phyloP scores from a whole-genome alignment of 75 land plant species.

The Larix kaempferi region DNA sequence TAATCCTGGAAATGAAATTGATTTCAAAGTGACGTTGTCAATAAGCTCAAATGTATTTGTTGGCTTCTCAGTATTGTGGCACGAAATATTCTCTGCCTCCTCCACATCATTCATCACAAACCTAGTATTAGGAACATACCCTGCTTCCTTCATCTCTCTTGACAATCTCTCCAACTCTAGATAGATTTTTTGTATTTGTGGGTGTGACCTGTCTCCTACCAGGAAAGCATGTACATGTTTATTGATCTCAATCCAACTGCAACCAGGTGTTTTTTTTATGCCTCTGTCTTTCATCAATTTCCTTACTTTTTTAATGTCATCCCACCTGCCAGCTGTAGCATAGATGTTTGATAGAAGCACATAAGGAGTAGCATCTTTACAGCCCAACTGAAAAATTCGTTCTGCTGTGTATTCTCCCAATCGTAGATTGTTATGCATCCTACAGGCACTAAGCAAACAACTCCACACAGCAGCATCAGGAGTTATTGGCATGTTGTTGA shows the following conservation, averaged over 20 bases:
- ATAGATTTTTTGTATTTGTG: not conserved
- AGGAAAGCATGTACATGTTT: not conserved
- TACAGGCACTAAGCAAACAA: slow-evolving; percentile 1
- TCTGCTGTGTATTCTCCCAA: not conserved
- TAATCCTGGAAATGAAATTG: too few species aligned
- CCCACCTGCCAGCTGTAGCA: not conserved
- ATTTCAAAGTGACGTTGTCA: too few species aligned
- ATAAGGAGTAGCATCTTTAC: not conserved
- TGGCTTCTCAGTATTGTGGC: too few species aligned
- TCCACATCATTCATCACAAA: too few species aligned
- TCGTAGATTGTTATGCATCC: not conserved
- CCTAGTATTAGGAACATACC: too few species aligned
- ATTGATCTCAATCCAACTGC: not conserved
- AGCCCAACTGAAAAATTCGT: not conserved
- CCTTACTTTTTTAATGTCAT: not conserved
- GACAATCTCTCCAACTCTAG: not conserved
- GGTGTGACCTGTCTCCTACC: not conserved
- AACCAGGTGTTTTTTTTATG: not conserved
- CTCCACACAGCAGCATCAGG: slow-evolving; percentile 9
- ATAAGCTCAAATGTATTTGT: too few species aligned
- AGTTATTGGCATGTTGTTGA: not conserved
- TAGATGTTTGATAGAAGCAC: not conserved
- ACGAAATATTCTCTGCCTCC: too few species aligned
- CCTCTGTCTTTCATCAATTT: not conserved
- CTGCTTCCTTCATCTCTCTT: too few species aligned